A percentile compares a stretch with the other conserved stretches of the same genome.
These are phyloP conservation scores for Bauhinia variegata DNA, from an alignment of 306 rosid genomes.

Conservation along the genomic window DNA sequence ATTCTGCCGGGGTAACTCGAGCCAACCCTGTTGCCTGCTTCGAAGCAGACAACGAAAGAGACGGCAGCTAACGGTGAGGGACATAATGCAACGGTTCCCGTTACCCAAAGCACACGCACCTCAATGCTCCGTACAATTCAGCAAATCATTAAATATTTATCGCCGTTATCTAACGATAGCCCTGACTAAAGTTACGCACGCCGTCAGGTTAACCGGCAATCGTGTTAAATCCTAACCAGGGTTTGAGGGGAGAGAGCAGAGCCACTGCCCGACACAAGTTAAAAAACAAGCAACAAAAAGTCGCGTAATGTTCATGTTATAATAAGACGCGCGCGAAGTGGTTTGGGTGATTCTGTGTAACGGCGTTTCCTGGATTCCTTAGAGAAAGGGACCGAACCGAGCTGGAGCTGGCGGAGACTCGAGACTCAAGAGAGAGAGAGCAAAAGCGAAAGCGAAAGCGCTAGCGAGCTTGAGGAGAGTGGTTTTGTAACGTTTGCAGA, in stretches of 20 bases:
- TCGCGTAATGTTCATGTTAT: constrained; percentile 35
- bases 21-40: constrained; percentile 85
- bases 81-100: constrained; percentile 33
- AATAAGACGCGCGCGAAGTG: constrained; percentile 60
- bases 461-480: constrained; percentile 13
- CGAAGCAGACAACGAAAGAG: constrained; percentile 79
- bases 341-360: constrained; percentile 44
- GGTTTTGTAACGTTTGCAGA: constrained; percentile 46
- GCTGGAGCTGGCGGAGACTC: neutral
- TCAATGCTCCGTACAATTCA: constrained; percentile 36
- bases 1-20: constrained; percentile 72
- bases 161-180: too few species aligned
- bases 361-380: constrained; percentile 53
- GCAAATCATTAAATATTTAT: neutral
- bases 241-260: constrained; percentile 35
- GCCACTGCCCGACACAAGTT: constrained; percentile 16
- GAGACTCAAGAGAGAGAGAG: constrained; percentile 2
- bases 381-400: neutral
- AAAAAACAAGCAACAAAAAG: constrained; percentile 36
- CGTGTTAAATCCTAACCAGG: constrained; percentile 48
- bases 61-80: constrained; percentile 63
- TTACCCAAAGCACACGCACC: constrained; percentile 48
- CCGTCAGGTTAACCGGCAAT: constrained; percentile 28
- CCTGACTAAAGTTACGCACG: constrained; percentile 32
- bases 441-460: constrained; percentile 23